These are phyloP conservation scores for Sordariomycetes sp. DNA, from an alignment of 2,329 filamentous ascomycete species.

Conservation along the genomic window DNA sequence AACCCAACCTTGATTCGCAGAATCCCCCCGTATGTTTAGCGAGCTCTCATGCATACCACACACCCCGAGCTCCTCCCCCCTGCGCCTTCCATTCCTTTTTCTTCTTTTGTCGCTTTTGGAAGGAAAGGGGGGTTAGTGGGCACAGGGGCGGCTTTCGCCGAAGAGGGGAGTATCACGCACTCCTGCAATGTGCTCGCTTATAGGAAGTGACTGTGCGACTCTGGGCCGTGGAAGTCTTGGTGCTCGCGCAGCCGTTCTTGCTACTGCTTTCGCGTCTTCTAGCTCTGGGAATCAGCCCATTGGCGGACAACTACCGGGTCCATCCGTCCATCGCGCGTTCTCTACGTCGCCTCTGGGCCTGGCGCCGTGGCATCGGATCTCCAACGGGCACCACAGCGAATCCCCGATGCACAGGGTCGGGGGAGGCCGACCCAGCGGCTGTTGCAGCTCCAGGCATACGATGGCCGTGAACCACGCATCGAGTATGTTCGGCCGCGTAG, in stretches of 20 bases:
- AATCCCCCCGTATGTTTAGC: background rate
- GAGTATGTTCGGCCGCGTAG: too few relatives aligned
- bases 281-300: background rate
- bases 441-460: too few relatives aligned
- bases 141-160: background rate
- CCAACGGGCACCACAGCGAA: too few relatives aligned
- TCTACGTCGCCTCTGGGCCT: too few relatives aligned
- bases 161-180: background rate
- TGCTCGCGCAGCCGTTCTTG: background rate
- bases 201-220: background rate
- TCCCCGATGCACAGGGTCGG: too few relatives aligned
- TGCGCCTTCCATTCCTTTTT: background rate
- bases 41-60: background rate
- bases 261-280: background rate
- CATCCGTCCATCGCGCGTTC: too few relatives aligned
- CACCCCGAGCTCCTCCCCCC: background rate
- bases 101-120: background rate
- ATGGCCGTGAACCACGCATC: too few relatives aligned
- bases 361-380: too few relatives aligned
- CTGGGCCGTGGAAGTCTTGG: background rate
- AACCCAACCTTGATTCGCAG: background rate
- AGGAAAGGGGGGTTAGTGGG: background rate
- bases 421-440: too few relatives aligned
- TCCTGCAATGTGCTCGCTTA: background rate
- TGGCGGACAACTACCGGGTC: too few relatives aligned